Evolutionary conservation across 352 stramenopile genomes (phyloP).

Genomic region (Pythium graminicola): DNA sequence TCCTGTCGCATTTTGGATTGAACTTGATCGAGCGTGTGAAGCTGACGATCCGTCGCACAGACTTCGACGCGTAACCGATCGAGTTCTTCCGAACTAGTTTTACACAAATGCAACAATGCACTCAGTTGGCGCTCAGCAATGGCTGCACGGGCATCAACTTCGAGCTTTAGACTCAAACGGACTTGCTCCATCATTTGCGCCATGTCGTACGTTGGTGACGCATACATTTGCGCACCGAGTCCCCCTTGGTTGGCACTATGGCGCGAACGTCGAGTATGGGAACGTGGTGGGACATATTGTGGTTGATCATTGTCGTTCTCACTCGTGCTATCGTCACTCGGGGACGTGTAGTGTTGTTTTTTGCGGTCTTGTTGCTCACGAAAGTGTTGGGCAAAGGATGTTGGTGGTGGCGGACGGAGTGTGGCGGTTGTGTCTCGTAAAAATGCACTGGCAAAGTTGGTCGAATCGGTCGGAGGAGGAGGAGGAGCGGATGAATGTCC

Average conservation of each 20-base stretch:
- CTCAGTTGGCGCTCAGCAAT: conserved; percentile 77
- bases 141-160: conserved; percentile 68
- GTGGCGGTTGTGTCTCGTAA: conserved; percentile 21
- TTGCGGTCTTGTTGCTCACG: conserved; percentile 45
- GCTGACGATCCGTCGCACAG: conserved; percentile 58
- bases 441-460: conserved; percentile 16
- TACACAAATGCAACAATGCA: conserved; percentile 63
- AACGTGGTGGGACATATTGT: not conserved
- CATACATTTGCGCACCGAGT: conserved; percentile 42
- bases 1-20: conserved; percentile 73
- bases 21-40: conserved; percentile 71
- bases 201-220: conserved; percentile 68
- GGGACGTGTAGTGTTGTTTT: conserved; percentile 16
- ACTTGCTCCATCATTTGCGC: conserved; percentile 84
- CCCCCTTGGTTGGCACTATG: not conserved
- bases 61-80: conserved; percentile 65
- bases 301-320: conserved; percentile 9
- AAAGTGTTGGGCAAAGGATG: conserved; percentile 40
- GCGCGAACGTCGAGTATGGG: not conserved
- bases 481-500: not conserved
- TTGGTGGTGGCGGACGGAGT: not conserved
- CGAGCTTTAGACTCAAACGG: conserved; percentile 70
- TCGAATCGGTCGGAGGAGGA: not conserved
- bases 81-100: conserved; percentile 63
- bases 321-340: conserved; percentile 16